Evolutionary conservation across 495 filamentous ascomycete genomes (phyloP).

Genomic region (Penicillium maclennaniae): DNA sequence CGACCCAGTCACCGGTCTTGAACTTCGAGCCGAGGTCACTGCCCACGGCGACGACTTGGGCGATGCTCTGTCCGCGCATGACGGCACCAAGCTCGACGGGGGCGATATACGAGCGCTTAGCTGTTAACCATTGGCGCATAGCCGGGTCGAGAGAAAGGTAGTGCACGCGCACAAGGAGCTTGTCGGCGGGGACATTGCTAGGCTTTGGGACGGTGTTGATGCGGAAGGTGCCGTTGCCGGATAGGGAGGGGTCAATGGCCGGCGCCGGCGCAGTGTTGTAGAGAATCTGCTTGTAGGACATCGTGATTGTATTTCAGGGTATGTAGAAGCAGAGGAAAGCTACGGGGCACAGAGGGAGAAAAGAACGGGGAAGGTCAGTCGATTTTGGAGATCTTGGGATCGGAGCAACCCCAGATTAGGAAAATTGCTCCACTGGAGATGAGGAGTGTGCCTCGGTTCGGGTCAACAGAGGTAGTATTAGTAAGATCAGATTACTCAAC

Average conservation of each 20-base stretch:
- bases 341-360: background rate
- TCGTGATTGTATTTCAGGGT: constrained; percentile 6
- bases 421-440: constrained; percentile 21
- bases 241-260: constrained; percentile 40
- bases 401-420: constrained; percentile 31
- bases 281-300: constrained; percentile 43
- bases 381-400: constrained; percentile 5
- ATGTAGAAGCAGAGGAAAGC: background rate
- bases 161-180: constrained; percentile 61
- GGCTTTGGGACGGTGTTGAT: constrained; percentile 46
- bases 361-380: background rate
- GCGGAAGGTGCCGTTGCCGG: constrained; percentile 48
- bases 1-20: constrained; percentile 50
- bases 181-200: constrained; percentile 48
- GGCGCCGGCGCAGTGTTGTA: constrained; percentile 38
- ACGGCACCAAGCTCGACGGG: constrained; percentile 62
- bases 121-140: constrained; percentile 74
- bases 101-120: constrained; percentile 61
- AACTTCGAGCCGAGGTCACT: constrained; percentile 34
- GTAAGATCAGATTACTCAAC: background rate
- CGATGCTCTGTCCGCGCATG: constrained; percentile 63
- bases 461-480: background rate
- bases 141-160: constrained; percentile 78
- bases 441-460: constrained; percentile 21
- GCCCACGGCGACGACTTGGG: constrained; percentile 49